Base-by-base conservation (phyloP, 2,329 filamentous ascomycete species). In the Teratosphaeria destructans region DNA sequence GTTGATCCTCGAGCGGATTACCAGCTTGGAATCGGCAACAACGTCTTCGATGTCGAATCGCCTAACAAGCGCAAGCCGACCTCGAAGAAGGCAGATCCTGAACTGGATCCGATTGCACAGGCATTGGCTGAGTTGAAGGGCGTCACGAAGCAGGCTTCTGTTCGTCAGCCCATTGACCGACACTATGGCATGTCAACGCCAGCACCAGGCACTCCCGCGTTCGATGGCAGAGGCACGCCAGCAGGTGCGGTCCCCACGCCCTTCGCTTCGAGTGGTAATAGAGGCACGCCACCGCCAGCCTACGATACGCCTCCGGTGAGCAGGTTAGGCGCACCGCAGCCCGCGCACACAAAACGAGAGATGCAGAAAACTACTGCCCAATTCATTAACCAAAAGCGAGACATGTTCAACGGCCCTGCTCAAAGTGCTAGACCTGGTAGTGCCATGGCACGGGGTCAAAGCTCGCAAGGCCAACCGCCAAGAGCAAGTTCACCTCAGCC, bases 341-440 rank as follows among this genome's bases (percentile, higher is more conserved):
- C 93, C 2, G 94, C 94, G 1, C 90, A 95, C 62, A 99, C 95
- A 0, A 89, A 90, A 3, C 89, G 88, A 63, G 90, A 94, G 55
- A 99, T 99, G 95, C 90, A 96, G 70, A 89, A 95, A 73, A 90
- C 92, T 3, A 94, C 91, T 0, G 88, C 95, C 67, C 91, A 91
- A 73, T 96, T 93, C 69, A 85, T 88, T 26, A 84, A 86, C 54
- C 89, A 96, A 73, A 90, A 89, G 2, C 84, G 90, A 52, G 90
- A 82, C 68, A 86, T 96, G 78, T 94, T 95, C 73, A 77, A 76
- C 58, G 43, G 43, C 10, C 52, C 61, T 3, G 62, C 61, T 57
- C 59, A 35, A 27, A 27, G 55, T 64, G 69, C 56, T 72, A 60
- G 67, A 47, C 64, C 69, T 27, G 63, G 63, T 11, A 71, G 65